Evolutionary conservation across 345 rosid genomes (phyloP), one percentile per base, ranked within the genome.

Genomic region (Limnanthes douglasii): DNA sequence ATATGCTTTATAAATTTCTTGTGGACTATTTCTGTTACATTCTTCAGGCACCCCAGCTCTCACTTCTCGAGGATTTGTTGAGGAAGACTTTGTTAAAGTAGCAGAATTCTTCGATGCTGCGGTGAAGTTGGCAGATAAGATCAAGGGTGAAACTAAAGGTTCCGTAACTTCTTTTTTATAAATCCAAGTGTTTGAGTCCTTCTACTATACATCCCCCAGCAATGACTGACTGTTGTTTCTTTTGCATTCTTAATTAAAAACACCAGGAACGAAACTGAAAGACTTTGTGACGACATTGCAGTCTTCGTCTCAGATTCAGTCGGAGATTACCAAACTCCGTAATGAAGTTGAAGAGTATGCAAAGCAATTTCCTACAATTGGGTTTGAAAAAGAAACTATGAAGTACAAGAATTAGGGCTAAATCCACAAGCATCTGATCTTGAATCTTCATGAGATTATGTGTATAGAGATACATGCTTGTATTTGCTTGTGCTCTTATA

Each of bases 371-470:
- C 96, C 96, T 18, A 84, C 96, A 29, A 71, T 90, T 12, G 94
- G 96, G 8, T 90, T 90, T 41, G 94, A 80, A 29, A 90, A 90
- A 54, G 82, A 61, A 65, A 70, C 96, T 54, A 90, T 90, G 96
- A 90, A 90, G 66, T 84, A 84, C 80, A 80, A 84, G 68, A 80
- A 77, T 60, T 84, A 62, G n/a, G n/a, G n/a, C n/a, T n/a, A n/a
- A n/a, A n/a, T n/a, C n/a, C n/a, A n/a, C n/a, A n/a, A n/a, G n/a
- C n/a, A n/a, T n/a, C n/a, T n/a, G n/a, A n/a, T n/a, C n/a, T n/a
- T n/a, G n/a, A n/a, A n/a, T n/a, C n/a, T n/a, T n/a, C n/a, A n/a
- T n/a, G n/a, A n/a, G n/a, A n/a, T n/a, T n/a, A n/a, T n/a, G n/a
- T n/a, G n/a, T n/a, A n/a, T n/a, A n/a, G n/a, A n/a, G n/a, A n/a